Base-by-base conservation (phyloP, 495 filamentous ascomycete genomes). In the Astrothelium subdiscretum region DNA sequence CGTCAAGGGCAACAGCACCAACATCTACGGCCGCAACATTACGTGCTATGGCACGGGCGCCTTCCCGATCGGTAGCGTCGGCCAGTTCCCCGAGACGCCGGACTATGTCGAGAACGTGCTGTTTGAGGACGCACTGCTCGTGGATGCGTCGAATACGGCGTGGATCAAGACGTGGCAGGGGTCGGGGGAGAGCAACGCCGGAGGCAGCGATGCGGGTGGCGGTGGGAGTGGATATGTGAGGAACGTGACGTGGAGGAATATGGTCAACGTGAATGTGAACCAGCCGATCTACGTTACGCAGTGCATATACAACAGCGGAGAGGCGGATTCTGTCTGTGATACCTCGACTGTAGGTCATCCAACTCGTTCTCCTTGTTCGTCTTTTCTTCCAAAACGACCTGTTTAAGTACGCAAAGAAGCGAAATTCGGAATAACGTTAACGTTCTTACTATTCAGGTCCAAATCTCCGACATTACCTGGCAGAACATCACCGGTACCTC, bases 281-380 rank as follows among this genome's bases (percentile, higher is more conserved):
- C 74, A 79, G 74, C 82, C 81, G 18, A 81, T 84, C 65, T 81
- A 84, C 66, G 77, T 85, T 27, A 81, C 79, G 13, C 72, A 76
- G 18, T 85, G 82, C 67, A 84, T 83, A 68, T 85, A 84, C 70
- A 77, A 73, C 26, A 62, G 64, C 57, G 48, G 52, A 63, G 31
- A 29, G 10, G 69, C 66, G 59, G 60, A 67, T 26, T 74, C 69
- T 59, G 67, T 68, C 15, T 83, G 82, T 74, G 80, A 84, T 63
- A 71, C 68, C n/a, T 79, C 74, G 31, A 77, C 76, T 59, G 71
- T 83, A 51, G 70, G 76, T 31, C 80, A 20, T 24, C 24, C 32
- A 4, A 12, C 13, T 81, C 61, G 64, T 68, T 27, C 29, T 35
- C 32, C 57, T 22, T 35, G 12, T 59, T 35, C 11, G 11, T 26